These are phyloP conservation scores for Pythium pyrilobum DNA, from an alignment of 352 stramenopile genomes.

Conservation along the genomic window DNA sequence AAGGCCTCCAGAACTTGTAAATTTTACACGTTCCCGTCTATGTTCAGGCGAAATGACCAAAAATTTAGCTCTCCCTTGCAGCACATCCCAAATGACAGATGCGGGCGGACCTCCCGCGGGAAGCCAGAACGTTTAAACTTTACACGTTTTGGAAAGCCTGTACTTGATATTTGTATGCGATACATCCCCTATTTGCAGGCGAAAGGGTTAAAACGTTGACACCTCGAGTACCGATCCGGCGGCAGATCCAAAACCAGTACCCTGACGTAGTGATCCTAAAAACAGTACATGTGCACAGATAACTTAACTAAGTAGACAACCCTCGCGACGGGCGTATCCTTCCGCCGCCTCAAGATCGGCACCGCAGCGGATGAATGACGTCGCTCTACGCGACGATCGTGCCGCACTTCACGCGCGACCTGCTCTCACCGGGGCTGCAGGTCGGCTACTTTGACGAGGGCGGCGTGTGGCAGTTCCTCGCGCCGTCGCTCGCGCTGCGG, in stretches of 20 bases:
- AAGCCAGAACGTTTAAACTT: constrained; percentile 4
- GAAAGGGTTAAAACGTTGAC: constrained; percentile 6
- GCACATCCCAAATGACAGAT: constrained; percentile 5
- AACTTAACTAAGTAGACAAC: no score
- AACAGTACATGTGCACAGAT: no score
- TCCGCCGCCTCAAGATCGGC: no score
- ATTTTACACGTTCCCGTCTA: constrained; percentile 5
- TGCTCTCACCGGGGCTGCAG: constrained; percentile 58
- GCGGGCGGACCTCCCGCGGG: background rate
- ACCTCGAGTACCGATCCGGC: no score
- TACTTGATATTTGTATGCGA: constrained; percentile 1
- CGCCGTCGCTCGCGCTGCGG: constrained; percentile 47
- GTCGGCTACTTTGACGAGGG: constrained; percentile 67
- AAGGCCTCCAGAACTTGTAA: constrained; percentile 4
- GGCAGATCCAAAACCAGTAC: no score
- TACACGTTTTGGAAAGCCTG: constrained; percentile 1
- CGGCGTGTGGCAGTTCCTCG: constrained; percentile 80
- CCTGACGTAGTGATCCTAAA: no score
- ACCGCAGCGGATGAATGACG: no score
- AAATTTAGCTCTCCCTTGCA: constrained; percentile 8
- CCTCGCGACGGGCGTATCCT: no score
- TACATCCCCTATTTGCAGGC: background rate
- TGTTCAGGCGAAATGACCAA: background rate
- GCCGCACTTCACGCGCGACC: constrained; percentile 66
- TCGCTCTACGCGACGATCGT: constrained; percentile 66